Conservation (phyloP, 1,139 yeast species). For the Kurtzmaniella quercitrusa region DNA sequence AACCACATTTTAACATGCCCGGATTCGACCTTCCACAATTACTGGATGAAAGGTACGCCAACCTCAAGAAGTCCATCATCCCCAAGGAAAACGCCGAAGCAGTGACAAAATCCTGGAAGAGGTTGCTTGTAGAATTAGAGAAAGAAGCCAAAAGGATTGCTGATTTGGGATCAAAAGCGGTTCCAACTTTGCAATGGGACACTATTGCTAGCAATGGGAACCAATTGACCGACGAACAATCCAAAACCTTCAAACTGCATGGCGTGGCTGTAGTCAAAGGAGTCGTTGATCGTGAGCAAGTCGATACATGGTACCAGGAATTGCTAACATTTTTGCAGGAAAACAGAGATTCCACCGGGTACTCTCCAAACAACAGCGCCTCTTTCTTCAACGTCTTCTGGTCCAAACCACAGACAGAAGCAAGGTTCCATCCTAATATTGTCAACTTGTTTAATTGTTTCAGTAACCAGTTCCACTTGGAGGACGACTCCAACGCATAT, state of each 20-base stretch:
- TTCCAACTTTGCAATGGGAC: slow-evolving; percentile 16
- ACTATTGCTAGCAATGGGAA: slow-evolving; percentile 12
- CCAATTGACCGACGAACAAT: slow-evolving; percentile 12
- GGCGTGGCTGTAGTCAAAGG: slow-evolving; percentile 6
- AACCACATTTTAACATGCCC: neutral
- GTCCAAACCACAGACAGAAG: slow-evolving; percentile 26
- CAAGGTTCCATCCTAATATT: slow-evolving; percentile 28
- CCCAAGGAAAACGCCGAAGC: slow-evolving; percentile 17
- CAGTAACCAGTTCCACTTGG: slow-evolving; percentile 22
- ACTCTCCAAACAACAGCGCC: slow-evolving; percentile 15
- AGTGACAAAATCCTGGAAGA: slow-evolving; percentile 19
- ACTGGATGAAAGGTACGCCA: slow-evolving; percentile 10
- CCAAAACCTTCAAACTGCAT: slow-evolving; percentile 9
- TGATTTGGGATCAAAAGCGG: slow-evolving; percentile 11
- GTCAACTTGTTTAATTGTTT: slow-evolving; percentile 19
- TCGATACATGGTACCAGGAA: slow-evolving; percentile 8
- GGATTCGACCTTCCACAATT: neutral
- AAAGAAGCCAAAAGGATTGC: slow-evolving; percentile 13
- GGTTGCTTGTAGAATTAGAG: slow-evolving; percentile 17
- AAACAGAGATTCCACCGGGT: slow-evolving; percentile 15
- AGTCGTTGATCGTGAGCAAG: slow-evolving; percentile 3
- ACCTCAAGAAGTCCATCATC: slow-evolving; percentile 14
- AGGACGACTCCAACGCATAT: slow-evolving; percentile 9
- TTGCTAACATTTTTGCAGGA: slow-evolving; percentile 14
- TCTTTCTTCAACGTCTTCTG: slow-evolving; percentile 27